phyloP scores from a whole-genome alignment of 148 eudicot genomes.

The Diospyros kaki region DNA sequence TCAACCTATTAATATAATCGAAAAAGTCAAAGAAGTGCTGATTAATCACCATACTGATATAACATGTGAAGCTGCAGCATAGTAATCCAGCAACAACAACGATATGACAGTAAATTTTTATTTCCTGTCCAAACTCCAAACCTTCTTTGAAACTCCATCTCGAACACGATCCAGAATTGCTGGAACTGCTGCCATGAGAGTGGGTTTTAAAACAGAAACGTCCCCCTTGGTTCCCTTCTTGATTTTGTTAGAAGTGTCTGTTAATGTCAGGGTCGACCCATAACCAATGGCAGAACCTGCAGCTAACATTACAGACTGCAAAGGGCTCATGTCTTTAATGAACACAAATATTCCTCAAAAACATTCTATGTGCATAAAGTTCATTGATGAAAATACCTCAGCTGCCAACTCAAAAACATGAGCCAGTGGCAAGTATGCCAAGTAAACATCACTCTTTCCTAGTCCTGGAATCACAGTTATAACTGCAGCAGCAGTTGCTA shows the following conservation, averaged over 20 bases:
- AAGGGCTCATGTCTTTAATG: constrained; percentile 16
- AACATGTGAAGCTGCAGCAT: not conserved
- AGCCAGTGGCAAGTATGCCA: constrained; percentile 92
- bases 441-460: constrained; percentile 64
- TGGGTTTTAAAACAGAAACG: constrained; percentile 70
- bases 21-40: constrained; percentile 7
- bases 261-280: constrained; percentile 78
- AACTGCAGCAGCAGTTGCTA: constrained; percentile 91
- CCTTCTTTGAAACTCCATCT: constrained; percentile 93
- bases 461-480: constrained; percentile 71
- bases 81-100: not conserved
- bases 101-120: not conserved
- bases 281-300: constrained; percentile 81
- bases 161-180: constrained; percentile 94
- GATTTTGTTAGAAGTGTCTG: constrained; percentile 92
- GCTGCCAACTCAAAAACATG: constrained; percentile 95
- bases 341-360: constrained; percentile 6
- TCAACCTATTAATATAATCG: constrained; percentile 48
- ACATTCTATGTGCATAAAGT: not conserved
- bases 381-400: constrained; percentile 53
- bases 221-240: constrained; percentile 97
- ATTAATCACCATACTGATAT: constrained; percentile 1
- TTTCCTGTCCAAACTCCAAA: constrained; percentile 11
- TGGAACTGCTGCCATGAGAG: constrained; percentile 97
- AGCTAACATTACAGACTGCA: constrained; percentile 77